phyloP scores from a whole-genome alignment of 129 eudicot species.

The Centrapalus pauciflorus region DNA sequence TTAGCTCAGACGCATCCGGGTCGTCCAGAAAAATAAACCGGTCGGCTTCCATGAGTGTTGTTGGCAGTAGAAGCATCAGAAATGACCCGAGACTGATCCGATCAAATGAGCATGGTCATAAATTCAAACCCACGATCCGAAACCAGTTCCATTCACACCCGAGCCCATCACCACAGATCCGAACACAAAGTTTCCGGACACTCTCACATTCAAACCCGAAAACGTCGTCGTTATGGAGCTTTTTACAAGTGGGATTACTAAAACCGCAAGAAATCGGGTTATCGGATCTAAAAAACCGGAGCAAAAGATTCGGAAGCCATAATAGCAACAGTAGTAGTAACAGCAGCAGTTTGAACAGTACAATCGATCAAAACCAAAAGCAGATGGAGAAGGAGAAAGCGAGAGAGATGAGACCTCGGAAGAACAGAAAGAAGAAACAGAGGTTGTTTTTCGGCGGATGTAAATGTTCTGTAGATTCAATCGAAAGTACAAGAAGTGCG shows the following conservation, averaged over 20 bases:
- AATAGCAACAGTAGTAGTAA: constrained; percentile 49
- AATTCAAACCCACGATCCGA: constrained; percentile 35
- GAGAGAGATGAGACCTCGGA: not conserved
- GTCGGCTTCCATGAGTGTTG: constrained; percentile 55
- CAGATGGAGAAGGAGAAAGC: not conserved
- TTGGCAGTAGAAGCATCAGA: constrained; percentile 33
- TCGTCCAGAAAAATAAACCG: constrained; percentile 30
- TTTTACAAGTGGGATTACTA: constrained; percentile 56
- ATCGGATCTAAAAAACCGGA: constrained; percentile 44
- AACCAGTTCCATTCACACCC: constrained; percentile 86
- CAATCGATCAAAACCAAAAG: constrained; percentile 12
- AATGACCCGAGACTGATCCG: constrained; percentile 18
- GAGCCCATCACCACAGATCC: constrained; percentile 79
- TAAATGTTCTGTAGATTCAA: constrained; percentile 48
- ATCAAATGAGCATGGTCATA: not conserved
- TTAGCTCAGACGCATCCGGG: constrained; percentile 40
- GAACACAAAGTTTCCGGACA: constrained; percentile 23
- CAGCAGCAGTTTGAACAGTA: constrained; percentile 29
- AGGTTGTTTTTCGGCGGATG: constrained; percentile 49
- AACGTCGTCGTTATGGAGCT: constrained; percentile 62
- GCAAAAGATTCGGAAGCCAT: constrained; percentile 41
- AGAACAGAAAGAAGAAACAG: constrained; percentile 35
- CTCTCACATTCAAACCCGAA: constrained; percentile 21
- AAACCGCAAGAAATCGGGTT: constrained; percentile 69
- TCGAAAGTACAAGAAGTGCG: constrained; percentile 22